Percentiles rank a stretch among this genome's conserved stretches.
These are phyloP conservation scores for Puccinia horiana DNA, from an alignment of 1,284 basidiomycete genomes.

Conservation along the genomic window DNA sequence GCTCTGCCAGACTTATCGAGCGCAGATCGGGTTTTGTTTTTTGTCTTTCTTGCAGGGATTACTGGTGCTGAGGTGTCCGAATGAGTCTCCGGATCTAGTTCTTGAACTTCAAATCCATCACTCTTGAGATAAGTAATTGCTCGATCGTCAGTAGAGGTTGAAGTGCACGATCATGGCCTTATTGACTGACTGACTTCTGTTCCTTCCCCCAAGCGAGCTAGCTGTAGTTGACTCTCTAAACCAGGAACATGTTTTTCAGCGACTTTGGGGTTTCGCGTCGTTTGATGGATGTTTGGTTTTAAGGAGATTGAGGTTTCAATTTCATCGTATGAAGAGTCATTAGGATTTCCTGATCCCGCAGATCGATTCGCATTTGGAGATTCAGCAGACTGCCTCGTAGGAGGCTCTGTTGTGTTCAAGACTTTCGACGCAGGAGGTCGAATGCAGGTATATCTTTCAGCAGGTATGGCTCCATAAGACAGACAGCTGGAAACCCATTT, in stretches of 20 bases:
- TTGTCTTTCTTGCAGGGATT: background rate
- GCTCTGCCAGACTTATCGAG: slow-evolving; percentile 7
- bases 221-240: slow-evolving; percentile 6
- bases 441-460: slow-evolving; percentile 39
- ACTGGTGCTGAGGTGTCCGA: background rate
- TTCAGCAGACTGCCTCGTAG: background rate
- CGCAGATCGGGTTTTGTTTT: background rate
- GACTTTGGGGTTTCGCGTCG: background rate
- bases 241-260: background rate
- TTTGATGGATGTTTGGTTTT: background rate
- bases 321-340: slow-evolving; percentile 31
- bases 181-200: slow-evolving; percentile 23
- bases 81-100: background rate
- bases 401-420: background rate
- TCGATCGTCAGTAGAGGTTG: background rate
- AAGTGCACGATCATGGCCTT: background rate
- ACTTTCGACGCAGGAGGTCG: slow-evolving; percentile 14
- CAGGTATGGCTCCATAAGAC: slow-evolving; percentile 3
- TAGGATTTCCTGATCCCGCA: background rate
- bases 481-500: slow-evolving; percentile 41
- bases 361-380: slow-evolving; percentile 1
- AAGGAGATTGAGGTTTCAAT: slow-evolving; percentile 41
- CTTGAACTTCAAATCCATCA: slow-evolving; percentile 1
- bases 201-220: slow-evolving; percentile 38
- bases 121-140: background rate